Base-by-base conservation (phyloP, 768 basidiomycete species). In the Dacryopinax spathularia region DNA sequence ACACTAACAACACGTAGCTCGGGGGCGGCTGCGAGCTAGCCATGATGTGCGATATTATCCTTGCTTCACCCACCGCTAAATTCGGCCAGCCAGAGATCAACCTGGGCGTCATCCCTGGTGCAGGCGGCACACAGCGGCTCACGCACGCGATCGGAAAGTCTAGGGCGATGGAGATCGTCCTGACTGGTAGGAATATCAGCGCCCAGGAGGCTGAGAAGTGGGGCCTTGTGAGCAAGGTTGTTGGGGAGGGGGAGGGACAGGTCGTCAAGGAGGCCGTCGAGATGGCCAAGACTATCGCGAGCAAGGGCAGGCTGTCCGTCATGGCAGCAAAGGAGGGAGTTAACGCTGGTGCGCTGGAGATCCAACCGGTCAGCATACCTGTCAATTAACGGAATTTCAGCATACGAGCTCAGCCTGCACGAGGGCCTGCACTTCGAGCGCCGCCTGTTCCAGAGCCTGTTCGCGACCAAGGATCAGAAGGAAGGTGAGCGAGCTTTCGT, bases 11-110 rank as follows among this genome's bases (percentile, higher is more conserved):
- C 20, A 18, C 9, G 0, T 67, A 97, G 94, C 88, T 98, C 66
- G 95, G 95, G 10, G 95, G 95, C 36, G 95, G 95, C 35, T 95
- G 94, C 70, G 95, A 99, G 74, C 84, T 99, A 25, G 95, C 95
- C 4, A 82, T 98, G 67, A 91, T 91, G 85, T 90, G 91, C 73
- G 95, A 98, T 77, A 91, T 98, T 73, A 86, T 97, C 70, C 84
- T 96, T 60, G 91, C 87, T 18, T 88, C 91, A 4, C 88, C 91
- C 1, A 90, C 82, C 10, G 95, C 95, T 18, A 84, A 85, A 69
- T 96, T 99, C 68, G 92, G 92, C 18, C 95, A 96, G 72, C 95
- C 95, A 18, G 95, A 98, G 73, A 92, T 99, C 74, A 93, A 89
- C 71, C 81, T 97, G 33, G 95, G 93, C 62, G 86, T 91, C 65